Evolutionary conservation across 805 yeast species (phyloP).

Genomic region (Wickerhamomyces sydowiorum): DNA sequence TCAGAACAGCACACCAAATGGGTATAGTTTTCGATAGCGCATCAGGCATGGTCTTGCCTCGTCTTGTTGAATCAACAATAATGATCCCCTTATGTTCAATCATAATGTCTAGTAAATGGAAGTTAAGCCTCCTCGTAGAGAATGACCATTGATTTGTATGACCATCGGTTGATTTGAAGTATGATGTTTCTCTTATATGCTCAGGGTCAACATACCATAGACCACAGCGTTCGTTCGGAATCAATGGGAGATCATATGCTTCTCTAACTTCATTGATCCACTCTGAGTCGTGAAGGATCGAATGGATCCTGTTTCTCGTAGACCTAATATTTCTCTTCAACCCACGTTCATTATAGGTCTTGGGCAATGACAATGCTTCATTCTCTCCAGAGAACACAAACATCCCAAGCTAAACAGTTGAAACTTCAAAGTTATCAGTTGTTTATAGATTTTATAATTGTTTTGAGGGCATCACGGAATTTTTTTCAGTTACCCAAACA

Average conservation of each 20-base stretch:
- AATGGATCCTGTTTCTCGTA: conserved; percentile 56
- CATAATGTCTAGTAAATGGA: conserved; percentile 57
- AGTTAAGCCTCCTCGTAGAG: conserved; percentile 64
- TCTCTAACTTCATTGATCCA: conserved; percentile 40
- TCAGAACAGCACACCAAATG: conserved; percentile 84
- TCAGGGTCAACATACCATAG: conserved; percentile 67
- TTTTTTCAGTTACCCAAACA: no score
- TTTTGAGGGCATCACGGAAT: no score
- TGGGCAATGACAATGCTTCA: neutral
- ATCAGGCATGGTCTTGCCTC: conserved; percentile 84
- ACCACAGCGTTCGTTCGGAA: conserved; percentile 85
- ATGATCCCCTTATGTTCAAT: conserved; percentile 39
- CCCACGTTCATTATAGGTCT: conserved; percentile 33
- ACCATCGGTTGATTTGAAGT: conserved; percentile 91
- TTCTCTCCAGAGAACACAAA: no score
- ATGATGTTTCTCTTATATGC: conserved; percentile 40
- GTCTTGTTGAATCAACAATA: conserved; percentile 77
- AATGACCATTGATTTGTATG: conserved; percentile 80
- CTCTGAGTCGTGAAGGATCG: conserved; percentile 58
- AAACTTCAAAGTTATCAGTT: no score
- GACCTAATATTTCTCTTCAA: conserved; percentile 43
- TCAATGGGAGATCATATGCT: conserved; percentile 34
- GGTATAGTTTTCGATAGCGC: conserved; percentile 84
- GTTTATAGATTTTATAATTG: no score
- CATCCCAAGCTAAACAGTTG: no score